These are phyloP conservation scores for Citrullus mucosospermus DNA, from an alignment of 306 rosid species.

Conservation along the genomic window DNA sequence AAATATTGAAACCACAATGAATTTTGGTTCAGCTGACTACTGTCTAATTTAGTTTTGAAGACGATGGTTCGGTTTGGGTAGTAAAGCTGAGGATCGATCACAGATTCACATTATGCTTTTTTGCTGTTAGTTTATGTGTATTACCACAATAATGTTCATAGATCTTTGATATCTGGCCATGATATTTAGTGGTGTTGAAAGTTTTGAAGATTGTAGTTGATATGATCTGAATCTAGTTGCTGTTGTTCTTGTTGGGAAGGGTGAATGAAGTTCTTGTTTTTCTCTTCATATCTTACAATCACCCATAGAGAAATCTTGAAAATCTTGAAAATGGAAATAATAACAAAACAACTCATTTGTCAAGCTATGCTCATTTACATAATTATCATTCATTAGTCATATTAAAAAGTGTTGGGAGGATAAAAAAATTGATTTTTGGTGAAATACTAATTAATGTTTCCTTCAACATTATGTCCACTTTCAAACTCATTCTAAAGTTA, in stretches of 20 bases:
- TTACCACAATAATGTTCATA: neutral
- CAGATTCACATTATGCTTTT: neutral
- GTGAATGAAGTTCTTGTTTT: neutral
- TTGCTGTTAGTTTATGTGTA: neutral
- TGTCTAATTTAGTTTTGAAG: neutral
- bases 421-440: too few species aligned
- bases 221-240: neutral
- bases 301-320: too few species aligned
- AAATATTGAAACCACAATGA: neutral
- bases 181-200: neutral
- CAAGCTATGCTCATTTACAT: too few species aligned
- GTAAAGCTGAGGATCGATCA: neutral
- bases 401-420: too few species aligned
- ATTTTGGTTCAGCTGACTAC: neutral
- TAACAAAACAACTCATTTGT: too few species aligned
- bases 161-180: neutral
- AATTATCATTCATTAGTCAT: too few species aligned
- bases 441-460: too few species aligned
- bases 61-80: neutral
- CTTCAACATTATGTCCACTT: too few species aligned
- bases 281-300: neutral
- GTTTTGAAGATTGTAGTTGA: constrained; percentile 1
- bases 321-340: too few species aligned
- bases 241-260: neutral
- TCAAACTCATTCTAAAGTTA: too few species aligned